Conservation (phyloP, 257 asterid genomes). For the Salvia rosmarinus region DNA sequence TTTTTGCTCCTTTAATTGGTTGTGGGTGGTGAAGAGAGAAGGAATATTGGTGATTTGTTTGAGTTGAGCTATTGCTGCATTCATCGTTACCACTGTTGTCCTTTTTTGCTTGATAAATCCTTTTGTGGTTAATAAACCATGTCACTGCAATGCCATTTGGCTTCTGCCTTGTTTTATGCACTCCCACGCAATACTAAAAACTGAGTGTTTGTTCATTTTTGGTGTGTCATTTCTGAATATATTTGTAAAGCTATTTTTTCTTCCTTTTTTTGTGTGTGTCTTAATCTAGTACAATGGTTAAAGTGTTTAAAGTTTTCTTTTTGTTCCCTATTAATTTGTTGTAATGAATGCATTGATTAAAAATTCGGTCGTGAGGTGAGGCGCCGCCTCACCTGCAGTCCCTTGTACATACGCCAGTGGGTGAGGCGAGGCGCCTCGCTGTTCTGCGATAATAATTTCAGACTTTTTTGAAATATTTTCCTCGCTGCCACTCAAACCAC, state of each 20-base stretch:
- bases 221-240: not conserved
- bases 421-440: no score
- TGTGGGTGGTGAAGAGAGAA: slow-evolving; percentile 18
- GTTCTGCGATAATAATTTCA: no score
- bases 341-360: no score
- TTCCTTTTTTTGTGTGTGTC: slow-evolving; percentile 14
- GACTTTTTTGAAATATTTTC: no score
- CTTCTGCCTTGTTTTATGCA: slow-evolving; percentile 10
- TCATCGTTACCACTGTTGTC: not conserved
- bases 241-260: not conserved
- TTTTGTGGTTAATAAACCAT: not conserved
- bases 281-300: slow-evolving; percentile 20
- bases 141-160: not conserved
- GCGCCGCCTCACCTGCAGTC: no score
- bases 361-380: no score
- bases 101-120: slow-evolving; percentile 5
- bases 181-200: not conserved
- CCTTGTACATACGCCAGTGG: no score
- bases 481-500: no score
- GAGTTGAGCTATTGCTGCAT: slow-evolving; percentile 6
- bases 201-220: not conserved
- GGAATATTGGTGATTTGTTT: not conserved
- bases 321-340: no score
- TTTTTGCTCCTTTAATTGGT: no score
- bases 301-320: slow-evolving; percentile 11